A percentile compares a stretch with the other conserved stretches of the same genome.
Evolutionary conservation across 2,329 filamentous ascomycete species (phyloP).

Genomic region (Nothopassalora personata): DNA sequence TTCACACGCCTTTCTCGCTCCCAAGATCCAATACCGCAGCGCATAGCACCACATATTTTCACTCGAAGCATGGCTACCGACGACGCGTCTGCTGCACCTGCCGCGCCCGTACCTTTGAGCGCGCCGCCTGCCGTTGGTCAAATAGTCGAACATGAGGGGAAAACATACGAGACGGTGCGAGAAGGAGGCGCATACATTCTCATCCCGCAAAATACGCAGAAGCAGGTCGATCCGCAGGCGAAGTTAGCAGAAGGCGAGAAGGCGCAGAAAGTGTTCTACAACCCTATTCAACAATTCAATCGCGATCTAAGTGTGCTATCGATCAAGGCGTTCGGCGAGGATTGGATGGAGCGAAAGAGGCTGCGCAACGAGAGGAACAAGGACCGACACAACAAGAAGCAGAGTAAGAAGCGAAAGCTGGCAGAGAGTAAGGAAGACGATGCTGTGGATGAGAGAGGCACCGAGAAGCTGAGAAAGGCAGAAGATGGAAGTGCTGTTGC

Average conservation of each 20-base stretch:
- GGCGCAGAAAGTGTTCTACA: constrained; percentile 74
- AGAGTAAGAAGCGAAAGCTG: constrained; percentile 28
- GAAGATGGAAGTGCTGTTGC: constrained; percentile 8
- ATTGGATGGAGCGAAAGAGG: constrained; percentile 36
- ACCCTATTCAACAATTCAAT: constrained; percentile 98
- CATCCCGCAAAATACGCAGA: constrained; percentile 51
- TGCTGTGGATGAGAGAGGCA: constrained; percentile 17
- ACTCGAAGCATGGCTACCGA: neutral
- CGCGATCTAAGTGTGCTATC: constrained; percentile 88
- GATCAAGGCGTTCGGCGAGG: constrained; percentile 81
- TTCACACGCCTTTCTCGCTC: neutral
- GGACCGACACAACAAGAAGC: constrained; percentile 27
- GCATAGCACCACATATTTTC: neutral
- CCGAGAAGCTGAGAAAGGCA: constrained; percentile 10
- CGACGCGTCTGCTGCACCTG: neutral
- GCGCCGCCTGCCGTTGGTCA: constrained; percentile 28
- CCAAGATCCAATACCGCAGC: neutral
- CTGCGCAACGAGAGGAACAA: constrained; percentile 30
- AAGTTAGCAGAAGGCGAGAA: constrained; percentile 31
- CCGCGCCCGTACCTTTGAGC: constrained; percentile 15
- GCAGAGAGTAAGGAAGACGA: constrained; percentile 22
- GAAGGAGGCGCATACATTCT: constrained; percentile 66
- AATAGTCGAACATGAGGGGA: constrained; percentile 31
- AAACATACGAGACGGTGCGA: constrained; percentile 50
- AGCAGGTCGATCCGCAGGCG: constrained; percentile 43